Conservation (phyloP, 139 green algal genomes). For the Closterium sp. region DNA sequence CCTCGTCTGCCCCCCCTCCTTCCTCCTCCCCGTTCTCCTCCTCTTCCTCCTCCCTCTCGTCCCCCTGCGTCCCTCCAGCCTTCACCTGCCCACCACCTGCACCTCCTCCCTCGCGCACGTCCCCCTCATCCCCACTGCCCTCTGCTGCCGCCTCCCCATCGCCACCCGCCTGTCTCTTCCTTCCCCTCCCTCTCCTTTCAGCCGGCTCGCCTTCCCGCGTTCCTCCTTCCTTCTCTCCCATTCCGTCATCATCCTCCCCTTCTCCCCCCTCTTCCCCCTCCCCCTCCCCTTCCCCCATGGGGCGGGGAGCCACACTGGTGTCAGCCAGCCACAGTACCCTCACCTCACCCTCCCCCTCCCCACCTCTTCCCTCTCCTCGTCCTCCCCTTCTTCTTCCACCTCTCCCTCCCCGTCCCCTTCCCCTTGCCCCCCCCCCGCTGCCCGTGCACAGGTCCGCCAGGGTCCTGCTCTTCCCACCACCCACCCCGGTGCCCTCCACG, state of each 20-base stretch:
- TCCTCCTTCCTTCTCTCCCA: background rate
- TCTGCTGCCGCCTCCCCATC: background rate
- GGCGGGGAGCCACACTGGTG: background rate
- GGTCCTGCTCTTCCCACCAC: background rate
- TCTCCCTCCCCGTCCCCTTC: background rate
- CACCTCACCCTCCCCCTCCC: background rate
- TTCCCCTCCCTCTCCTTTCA: too few relatives aligned
- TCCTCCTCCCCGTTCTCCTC: too few relatives aligned
- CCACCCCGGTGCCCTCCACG: background rate
- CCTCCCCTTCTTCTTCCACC: background rate
- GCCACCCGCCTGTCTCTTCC: too few relatives aligned
- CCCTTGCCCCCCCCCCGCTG: too few relatives aligned
- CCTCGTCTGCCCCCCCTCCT: background rate
- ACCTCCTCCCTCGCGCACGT: background rate
- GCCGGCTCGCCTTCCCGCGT: too few relatives aligned
- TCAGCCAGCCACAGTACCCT: background rate
- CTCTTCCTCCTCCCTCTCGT: background rate
- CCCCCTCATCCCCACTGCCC: background rate
- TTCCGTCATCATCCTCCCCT: background rate
- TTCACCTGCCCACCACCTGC: background rate
- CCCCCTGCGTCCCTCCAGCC: background rate
- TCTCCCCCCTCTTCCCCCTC: background rate
- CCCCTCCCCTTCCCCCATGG: background rate
- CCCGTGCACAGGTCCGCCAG: background rate
- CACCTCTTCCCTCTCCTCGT: background rate